Conservation (phyloP, 257 asterid species). For the Leonotis leonurus region DNA sequence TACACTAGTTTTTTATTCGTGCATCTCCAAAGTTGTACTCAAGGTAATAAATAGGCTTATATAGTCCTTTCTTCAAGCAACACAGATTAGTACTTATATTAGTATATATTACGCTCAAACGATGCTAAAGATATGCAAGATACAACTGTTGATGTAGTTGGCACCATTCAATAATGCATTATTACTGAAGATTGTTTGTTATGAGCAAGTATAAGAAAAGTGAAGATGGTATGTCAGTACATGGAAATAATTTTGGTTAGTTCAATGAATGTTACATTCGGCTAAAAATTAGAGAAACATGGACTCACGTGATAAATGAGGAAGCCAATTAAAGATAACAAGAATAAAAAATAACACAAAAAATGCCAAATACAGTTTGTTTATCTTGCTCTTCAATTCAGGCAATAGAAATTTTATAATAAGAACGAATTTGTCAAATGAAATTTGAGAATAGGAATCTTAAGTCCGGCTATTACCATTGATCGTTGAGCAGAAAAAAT, state of each 20-base stretch:
- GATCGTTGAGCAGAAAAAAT: constrained; percentile 95
- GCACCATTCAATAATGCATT: background rate
- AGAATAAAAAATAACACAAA: background rate
- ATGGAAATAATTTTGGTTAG: background rate
- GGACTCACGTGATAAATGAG: background rate
- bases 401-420: background rate
- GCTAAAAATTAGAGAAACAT: background rate
- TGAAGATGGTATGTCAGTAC: too few species aligned
- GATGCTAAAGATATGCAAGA: background rate
- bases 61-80: too few species aligned
- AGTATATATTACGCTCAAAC: background rate
- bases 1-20: too few species aligned
- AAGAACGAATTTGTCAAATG: background rate
- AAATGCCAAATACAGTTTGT: background rate
- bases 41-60: too few species aligned
- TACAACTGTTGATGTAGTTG: background rate
- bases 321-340: background rate
- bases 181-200: background rate
- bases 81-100: too few species aligned
- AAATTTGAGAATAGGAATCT: background rate
- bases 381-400: constrained; percentile 2
- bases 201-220: background rate
- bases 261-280: background rate
- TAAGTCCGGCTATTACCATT: constrained; percentile 42
- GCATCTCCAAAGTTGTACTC: too few species aligned